These are phyloP conservation scores for Fomitopsis schrenkii DNA, from an alignment of 1,284 basidiomycete species.

Conservation along the genomic window DNA sequence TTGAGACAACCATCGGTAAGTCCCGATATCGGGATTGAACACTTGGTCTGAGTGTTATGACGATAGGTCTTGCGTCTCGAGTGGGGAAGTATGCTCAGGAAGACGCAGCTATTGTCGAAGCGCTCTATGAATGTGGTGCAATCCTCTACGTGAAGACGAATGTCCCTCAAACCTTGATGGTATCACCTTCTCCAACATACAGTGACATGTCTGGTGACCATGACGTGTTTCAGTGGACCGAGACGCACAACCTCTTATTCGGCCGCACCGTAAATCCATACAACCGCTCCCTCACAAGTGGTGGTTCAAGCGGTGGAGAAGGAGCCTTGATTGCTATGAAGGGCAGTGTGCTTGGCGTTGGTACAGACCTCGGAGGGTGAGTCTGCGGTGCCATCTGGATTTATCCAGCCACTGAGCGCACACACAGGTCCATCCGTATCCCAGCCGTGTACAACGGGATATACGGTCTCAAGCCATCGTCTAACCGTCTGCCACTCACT, in stretches of 20 bases:
- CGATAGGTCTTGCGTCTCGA: slow-evolving; percentile 24
- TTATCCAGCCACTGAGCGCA: background rate
- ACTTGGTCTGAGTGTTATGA: background rate
- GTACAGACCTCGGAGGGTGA: slow-evolving; percentile 72
- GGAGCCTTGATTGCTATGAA: slow-evolving; percentile 72
- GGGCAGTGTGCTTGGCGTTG: slow-evolving; percentile 75
- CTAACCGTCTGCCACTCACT: slow-evolving; percentile 47
- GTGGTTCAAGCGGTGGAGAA: slow-evolving; percentile 82
- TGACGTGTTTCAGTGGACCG: slow-evolving; percentile 29
- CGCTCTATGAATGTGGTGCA: slow-evolving; percentile 35
- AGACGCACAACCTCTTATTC: slow-evolving; percentile 47
- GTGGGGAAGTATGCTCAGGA: slow-evolving; percentile 16
- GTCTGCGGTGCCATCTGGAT: slow-evolving; percentile 1
- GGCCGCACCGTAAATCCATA: slow-evolving; percentile 75
- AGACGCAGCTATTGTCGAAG: slow-evolving; percentile 16
- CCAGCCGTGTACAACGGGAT: slow-evolving; percentile 48
- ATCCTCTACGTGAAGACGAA: slow-evolving; percentile 72
- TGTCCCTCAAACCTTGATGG: slow-evolving; percentile 71
- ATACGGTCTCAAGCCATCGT: slow-evolving; percentile 50
- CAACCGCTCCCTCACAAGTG: slow-evolving; percentile 60
- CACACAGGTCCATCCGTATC: slow-evolving; percentile 43
- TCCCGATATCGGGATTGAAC: slow-evolving; percentile 11
- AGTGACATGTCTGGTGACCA: background rate
- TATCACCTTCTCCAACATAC: slow-evolving; percentile 18
- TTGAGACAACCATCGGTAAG: slow-evolving; percentile 55